Base-by-base conservation (phyloP, 495 filamentous ascomycete genomes). In the Aspergillus egyptiacus region DNA sequence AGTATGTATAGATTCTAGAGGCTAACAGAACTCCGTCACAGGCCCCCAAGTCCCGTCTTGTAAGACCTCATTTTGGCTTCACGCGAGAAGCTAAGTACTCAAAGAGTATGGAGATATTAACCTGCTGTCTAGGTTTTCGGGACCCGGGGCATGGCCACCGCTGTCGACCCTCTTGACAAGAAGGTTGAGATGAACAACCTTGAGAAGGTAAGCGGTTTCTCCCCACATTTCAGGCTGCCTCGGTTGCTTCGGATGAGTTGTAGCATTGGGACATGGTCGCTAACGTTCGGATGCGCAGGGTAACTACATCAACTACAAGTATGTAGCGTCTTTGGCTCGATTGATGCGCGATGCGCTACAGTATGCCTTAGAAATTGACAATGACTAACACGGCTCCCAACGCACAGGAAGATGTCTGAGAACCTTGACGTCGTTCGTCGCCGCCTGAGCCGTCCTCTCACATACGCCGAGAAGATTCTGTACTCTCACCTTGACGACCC, bases 401-500 rank as follows among this genome's bases (percentile, higher is more conserved):
- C 28, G 69, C 77, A 76, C 68, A 89, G 86, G 82, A 96, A 96
- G 79, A 96, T 97, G 91, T 87, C 85, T 59, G 89, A 97, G 78
- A 97, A 97, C 80, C 83, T 98, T 34, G 74, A 81, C 56, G 79
- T 96, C 66, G 93, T 97, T 55, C 87, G 94, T 59, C 64, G 70
- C 57, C 80, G 93, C 60, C 81, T 98, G 54, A 93, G 95, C 72
- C 83, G 88, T 54, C 93, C 93, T 60, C 79, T 98, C 48, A 95
- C 91, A 57, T 96, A 80, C 71, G 89, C 90, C 66, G 93, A 98
- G 83, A 98, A 98, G 82, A 36, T 46, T 23, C 19, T 46, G 20
- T 97, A 98, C 82, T 96, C 90, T 55, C 93, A 98, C 73, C 77
- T 98, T 65, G 93, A 98, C 74, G 89, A 98, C 68, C 94, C 94